phyloP scores from a whole-genome alignment of 164 flowering plant species.

The Protea cynaroides region DNA sequence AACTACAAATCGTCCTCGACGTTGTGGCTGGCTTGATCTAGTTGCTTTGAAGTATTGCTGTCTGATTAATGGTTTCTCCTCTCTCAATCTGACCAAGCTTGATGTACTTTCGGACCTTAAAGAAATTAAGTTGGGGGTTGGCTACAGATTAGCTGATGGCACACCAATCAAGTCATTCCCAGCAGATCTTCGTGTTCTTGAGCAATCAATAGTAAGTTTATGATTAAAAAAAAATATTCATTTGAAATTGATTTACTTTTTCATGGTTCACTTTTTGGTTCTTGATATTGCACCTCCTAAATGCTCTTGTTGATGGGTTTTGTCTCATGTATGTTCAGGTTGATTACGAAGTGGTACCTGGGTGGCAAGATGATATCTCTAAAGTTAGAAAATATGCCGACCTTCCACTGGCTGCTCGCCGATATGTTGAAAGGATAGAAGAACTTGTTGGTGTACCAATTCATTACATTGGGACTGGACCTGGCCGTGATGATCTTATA shows the following conservation, averaged over 20 bases:
- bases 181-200: slow-evolving; percentile 66
- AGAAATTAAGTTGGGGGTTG: slow-evolving; percentile 72
- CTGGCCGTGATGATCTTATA: slow-evolving; percentile 89
- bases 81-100: slow-evolving; percentile 89
- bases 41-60: slow-evolving; percentile 77
- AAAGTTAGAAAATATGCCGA: slow-evolving; percentile 57
- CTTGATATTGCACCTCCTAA: not conserved
- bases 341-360: slow-evolving; percentile 79
- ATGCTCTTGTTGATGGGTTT: not conserved
- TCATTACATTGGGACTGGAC: slow-evolving; percentile 90
- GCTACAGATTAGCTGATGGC: slow-evolving; percentile 59
- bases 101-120: slow-evolving; percentile 82
- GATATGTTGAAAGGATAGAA: slow-evolving; percentile 82
- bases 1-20: slow-evolving; percentile 96
- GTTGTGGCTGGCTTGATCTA: slow-evolving; percentile 96
- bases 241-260: not conserved
- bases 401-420: slow-evolving; percentile 77
- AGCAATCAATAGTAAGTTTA: slow-evolving; percentile 55
- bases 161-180: slow-evolving; percentile 71
- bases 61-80: slow-evolving; percentile 89
- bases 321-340: slow-evolving; percentile 43
- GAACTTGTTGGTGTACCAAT: slow-evolving; percentile 81
- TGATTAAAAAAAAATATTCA: not conserved
- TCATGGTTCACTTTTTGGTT: not conserved
- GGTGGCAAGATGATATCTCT: slow-evolving; percentile 84